A percentile compares a stretch with the other conserved stretches of the same genome.
These are phyloP conservation scores for Aaosphaeria arxii DNA, from an alignment of 2,329 filamentous ascomycete genomes.

Conservation along the genomic window DNA sequence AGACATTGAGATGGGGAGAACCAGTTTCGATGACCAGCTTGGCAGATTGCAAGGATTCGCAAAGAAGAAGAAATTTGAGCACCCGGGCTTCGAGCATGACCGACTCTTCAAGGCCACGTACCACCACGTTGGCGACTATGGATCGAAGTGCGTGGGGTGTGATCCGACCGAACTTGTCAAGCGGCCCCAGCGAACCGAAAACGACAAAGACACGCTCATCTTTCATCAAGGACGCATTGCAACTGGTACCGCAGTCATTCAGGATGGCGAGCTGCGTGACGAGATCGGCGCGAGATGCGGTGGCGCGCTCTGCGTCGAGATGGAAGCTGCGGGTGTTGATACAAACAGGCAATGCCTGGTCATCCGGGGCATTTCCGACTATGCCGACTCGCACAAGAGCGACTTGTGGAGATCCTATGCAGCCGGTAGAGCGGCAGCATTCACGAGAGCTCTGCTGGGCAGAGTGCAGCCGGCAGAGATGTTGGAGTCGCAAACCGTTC, in stretches of 20 bases:
- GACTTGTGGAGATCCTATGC: conserved; percentile 2
- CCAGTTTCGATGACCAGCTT: conserved; percentile 3
- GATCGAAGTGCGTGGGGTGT: conserved; percentile 1
- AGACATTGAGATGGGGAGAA: neutral
- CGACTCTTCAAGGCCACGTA: conserved; percentile 2
- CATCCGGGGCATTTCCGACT: conserved; percentile 6
- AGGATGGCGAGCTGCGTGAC: conserved; percentile 1
- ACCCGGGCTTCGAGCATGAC: conserved; percentile 1
- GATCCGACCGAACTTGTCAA: neutral
- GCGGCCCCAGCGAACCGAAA: neutral
- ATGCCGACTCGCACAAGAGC: conserved; percentile 6
- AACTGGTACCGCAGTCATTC: conserved; percentile 2
- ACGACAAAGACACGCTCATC: neutral
- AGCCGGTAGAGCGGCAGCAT: conserved; percentile 1
- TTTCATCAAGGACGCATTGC: conserved; percentile 2
- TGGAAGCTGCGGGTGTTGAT: conserved; percentile 3
- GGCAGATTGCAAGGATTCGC: neutral
- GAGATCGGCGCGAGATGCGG: neutral
- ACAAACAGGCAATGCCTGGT: conserved; percentile 2
- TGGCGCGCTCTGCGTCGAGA: conserved; percentile 3
- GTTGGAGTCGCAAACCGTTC: neutral
- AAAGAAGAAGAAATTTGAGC: conserved; percentile 1
- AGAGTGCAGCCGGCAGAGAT: neutral
- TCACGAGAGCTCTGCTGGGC: conserved; percentile 1
- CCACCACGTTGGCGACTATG: conserved; percentile 1